Evolutionary conservation across 139 green algal genomes (phyloP), one percentile per base, ranked within the genome.

Genomic region (Coelastrella sp.): DNA sequence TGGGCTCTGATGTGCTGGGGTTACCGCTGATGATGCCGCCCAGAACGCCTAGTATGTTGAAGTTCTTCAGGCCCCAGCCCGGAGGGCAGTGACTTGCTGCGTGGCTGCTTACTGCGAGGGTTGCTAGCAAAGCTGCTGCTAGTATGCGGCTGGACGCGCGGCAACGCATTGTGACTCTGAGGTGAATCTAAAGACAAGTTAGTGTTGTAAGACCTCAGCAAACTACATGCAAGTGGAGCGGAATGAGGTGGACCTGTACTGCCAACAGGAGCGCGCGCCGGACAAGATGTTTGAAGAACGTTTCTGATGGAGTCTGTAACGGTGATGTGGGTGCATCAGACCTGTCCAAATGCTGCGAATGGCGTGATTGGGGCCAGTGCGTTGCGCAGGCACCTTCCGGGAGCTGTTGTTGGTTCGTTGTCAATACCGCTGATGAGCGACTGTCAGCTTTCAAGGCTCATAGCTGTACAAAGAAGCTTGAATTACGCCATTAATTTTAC

Each of bases 41-140:
- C 57, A 85, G 19, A 16, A 85, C 59, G 5, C 79, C 79, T 11
- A 85, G 32, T 22, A 85, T 73, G 7, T 85, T 64, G 56, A 85
- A 85, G 79, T 85, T 73, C 19, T 85, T 85, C 0, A 85, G 17
- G 17, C 79, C 79, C 60, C 57, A 73, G 57, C 79, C 79, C n/a
- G 79, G 57, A 57, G 79, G 8, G 58, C 79, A 85, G 7, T 73
- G 4, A 3, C 2, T 73, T 73, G 79, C 79, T 73, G 79, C 79
- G 7, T 85, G 79, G 4, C 16, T 22, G 16, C 16, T n/a, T n/a
- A 22, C 4, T 76, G 68, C 17, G 16, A 22, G 22, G 14, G 68
- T 76, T 16, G 68, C 68, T n/a, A 85, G n/a, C 57, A 85, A 57
- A 16, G 19, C 57, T 57, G 71, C 5, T 61, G 57, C 79, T 22